Conservation (phyloP, 176 grass and related monocot species). For the Bromus sterilis region DNA sequence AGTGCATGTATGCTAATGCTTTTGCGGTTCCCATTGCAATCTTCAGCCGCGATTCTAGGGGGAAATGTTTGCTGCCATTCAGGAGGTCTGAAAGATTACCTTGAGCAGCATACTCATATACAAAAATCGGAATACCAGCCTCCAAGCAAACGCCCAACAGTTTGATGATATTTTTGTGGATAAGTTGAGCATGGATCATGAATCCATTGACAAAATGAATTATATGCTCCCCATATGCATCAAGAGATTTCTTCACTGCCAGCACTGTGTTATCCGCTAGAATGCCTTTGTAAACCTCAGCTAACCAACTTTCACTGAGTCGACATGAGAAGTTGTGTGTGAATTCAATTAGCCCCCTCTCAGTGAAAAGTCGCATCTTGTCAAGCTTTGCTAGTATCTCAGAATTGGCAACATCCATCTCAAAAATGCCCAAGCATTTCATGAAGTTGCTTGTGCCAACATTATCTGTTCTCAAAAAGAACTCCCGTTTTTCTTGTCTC, state of each 20-base stretch:
- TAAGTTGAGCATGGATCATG: background rate
- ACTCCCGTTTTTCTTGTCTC: background rate
- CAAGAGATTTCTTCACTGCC: background rate
- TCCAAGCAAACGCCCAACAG: background rate
- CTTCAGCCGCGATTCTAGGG: background rate
- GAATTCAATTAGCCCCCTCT: background rate
- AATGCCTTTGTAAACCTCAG: background rate
- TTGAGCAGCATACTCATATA: background rate
- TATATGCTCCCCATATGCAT: background rate
- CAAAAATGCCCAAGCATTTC: no score
- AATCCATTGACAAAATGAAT: background rate
- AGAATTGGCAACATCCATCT: no score
- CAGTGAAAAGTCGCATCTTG: background rate
- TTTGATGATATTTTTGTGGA: background rate
- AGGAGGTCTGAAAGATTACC: background rate
- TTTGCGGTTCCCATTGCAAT: background rate
- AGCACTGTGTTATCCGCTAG: constrained; percentile 8
- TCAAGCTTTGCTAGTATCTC: no score
- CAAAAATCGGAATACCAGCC: background rate
- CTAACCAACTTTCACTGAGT: background rate
- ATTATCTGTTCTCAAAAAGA: background rate
- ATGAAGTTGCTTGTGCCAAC: background rate
- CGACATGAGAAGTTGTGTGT: background rate
- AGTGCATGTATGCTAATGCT: background rate
- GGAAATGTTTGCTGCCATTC: background rate